Base-by-base conservation (phyloP, 257 asterid species). In the Salvia splendens region DNA sequence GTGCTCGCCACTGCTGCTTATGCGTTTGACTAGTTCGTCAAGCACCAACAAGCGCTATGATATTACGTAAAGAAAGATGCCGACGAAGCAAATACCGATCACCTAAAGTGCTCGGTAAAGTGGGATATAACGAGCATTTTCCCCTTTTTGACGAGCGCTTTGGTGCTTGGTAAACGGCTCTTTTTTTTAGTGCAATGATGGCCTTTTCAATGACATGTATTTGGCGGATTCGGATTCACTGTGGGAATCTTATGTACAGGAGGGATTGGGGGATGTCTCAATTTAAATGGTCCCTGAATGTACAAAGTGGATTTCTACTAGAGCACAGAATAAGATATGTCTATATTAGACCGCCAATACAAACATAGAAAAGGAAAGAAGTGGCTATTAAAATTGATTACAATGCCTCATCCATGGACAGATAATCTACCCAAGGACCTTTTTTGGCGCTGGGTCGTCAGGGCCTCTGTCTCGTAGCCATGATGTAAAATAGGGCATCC, bases 391-490 rank as follows among this genome's bases (percentile, higher is more conserved):
- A 64, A 56, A 72, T 24, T 24, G 30, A 2, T 2, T 24, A 24
- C 30, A 24, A 24, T 24, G 30, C 30, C 1, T 24, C 30, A 0
- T 24, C 30, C 30, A 24, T 52, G 10, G 64, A 43, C 49, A 53
- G 43, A 66, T 9, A 61, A 53, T 68, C 75, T 92, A 96, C 69
- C 95, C 98, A 41, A 85, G 69, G 65, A 89, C 98, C 81, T 89
- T 92, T 60, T 72, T 87, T 28, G 97, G 98, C 1, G 89, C 77
- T 32, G 98, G 98, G 80, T 92, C 84, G 17, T 84, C 87, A 0
- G 88, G 83, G 15, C 98, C 98, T 80, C 71, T 86, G 73, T 92
- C 98, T 65, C 98, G 83, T 74, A 89, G 98, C 67, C 98, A 97
- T 3, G 98, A 92, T 38, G 95, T 87, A 73, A 89, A 92, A 77